Base-by-base conservation (phyloP, 169 alveolate species). In the Eimeria tenella region DNA sequence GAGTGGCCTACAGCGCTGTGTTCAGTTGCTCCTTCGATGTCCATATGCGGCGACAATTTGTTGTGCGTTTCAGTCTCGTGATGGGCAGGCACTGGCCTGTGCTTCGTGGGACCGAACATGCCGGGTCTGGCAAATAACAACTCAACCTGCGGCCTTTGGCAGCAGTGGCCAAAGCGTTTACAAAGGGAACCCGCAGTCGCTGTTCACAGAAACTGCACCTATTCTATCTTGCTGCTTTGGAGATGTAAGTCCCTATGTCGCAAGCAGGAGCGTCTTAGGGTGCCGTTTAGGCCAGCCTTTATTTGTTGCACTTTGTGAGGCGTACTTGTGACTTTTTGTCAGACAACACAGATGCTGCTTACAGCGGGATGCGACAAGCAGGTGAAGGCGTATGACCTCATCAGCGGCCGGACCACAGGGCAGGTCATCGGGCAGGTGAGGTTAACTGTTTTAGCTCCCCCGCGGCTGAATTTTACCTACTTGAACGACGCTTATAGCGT, bases 391-490 rank as follows among this genome's bases (percentile, higher is more conserved):
- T 93, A 81, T 52, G 95, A 93, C 50, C 77, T 93, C 25, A 79
- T 68, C 70, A 62, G 93, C 56, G 90, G 95, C 58, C 74, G 84
- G 17, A 55, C 84, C 19, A 83, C 75, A 25, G 90, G 90, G 17
- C 93, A 84, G 55, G 93, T 84, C 87, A 81, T 93, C 49, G 95
- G 93, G n/a, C 93, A 93, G 93, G 95, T 84, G 65, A 84, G 91
- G 60, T 42, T 74, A 31, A 15, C n/a, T 17, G 70, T 31, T 31
- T 31, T 31, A 2, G 42, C 42, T 31, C 2, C 42, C 42, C 42
- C 4, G 42, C 42, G 2, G 42, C 42, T 31, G 42, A 0, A 31
- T 31, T 31, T 31, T 31, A 2, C 42, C 42, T 31, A 0, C 2
- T 31, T 31, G 42, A 31, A 31, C 42, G 42, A 2, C 42, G 42